phyloP scores from a whole-genome alignment of 495 filamentous ascomycete species.

The Mycothermus thermophilus region DNA sequence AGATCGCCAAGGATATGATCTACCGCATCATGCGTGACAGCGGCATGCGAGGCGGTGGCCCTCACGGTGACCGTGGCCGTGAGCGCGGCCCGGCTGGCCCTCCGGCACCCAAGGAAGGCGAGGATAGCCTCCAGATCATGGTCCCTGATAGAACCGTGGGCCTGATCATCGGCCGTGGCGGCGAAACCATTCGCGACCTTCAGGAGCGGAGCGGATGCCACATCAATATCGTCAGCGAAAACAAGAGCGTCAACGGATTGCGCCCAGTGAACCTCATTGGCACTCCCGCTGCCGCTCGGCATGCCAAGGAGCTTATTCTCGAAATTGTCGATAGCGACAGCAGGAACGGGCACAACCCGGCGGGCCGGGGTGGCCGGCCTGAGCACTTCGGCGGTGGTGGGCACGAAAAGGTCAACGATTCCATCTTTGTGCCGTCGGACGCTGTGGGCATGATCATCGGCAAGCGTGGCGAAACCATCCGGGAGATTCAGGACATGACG shows the following conservation, averaged over 20 bases:
- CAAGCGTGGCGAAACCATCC: slow-evolving; percentile 76
- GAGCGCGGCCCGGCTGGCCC: slow-evolving; percentile 17
- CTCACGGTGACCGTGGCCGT: slow-evolving; percentile 14
- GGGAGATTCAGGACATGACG: slow-evolving; percentile 68
- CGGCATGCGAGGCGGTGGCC: slow-evolving; percentile 43
- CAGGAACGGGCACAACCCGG: slow-evolving; percentile 33
- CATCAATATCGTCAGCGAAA: slow-evolving; percentile 78
- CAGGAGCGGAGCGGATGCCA: slow-evolving; percentile 76
- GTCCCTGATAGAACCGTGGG: slow-evolving; percentile 81
- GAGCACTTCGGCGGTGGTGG: slow-evolving; percentile 27
- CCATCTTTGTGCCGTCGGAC: slow-evolving; percentile 67
- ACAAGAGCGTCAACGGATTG: slow-evolving; percentile 70
- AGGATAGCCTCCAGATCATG: slow-evolving; percentile 70
- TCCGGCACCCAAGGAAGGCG: slow-evolving; percentile 49
- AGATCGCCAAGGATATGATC: slow-evolving; percentile 59
- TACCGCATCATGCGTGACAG: slow-evolving; percentile 73
- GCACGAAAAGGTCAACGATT: slow-evolving; percentile 57
- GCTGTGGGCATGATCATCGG: slow-evolving; percentile 87
- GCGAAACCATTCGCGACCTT: slow-evolving; percentile 79
- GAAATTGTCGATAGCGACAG: slow-evolving; percentile 81
- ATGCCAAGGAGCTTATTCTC: slow-evolving; percentile 66
- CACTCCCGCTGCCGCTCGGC: slow-evolving; percentile 45
- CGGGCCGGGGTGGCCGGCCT: slow-evolving; percentile 20
- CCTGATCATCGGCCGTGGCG: slow-evolving; percentile 70
- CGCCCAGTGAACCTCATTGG: slow-evolving; percentile 78